Evolutionary conservation across 441 rosid genomes (phyloP), one percentile per base, ranked within the genome.

Genomic region (Syzygium malaccense): DNA sequence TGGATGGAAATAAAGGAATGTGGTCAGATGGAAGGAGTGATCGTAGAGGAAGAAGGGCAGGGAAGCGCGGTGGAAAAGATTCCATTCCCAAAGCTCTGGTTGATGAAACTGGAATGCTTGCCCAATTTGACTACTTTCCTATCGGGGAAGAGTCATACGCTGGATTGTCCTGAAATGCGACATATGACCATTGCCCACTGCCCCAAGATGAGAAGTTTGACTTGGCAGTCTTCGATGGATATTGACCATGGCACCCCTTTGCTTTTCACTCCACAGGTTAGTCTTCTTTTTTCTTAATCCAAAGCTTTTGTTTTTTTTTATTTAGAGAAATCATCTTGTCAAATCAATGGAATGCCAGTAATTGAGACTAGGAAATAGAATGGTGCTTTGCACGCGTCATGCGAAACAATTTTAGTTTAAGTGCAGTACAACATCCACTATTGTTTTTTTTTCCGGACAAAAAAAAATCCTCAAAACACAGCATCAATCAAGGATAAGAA

Each of bases 41-140:
- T 68, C 0, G 14, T 0, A 33, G 28, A 66, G 0, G 25, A 32
- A 18, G 45, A 66, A 8, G 7, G 45, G 4, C 13, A 1, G 0
- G 26, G 78, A 32, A 32, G 78, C 7, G 0, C 2, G 0, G 0
- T 18, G 78, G 78, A 18, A 7, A 0, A 32, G 7, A 66, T 17
- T 8, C 8, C 41, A 17, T 32, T 66, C 25, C 45, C 3, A 0
- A 18, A 32, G 1, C 71, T 62, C 4, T 0, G 0, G 2, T 0
- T 0, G 1, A 28, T 62, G 7, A 3, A n/a, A 15, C 8, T n/a
- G 1, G 13, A 66, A 18, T 2, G 45, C 25, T 17, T 66, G 78
- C 45, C 45, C 4, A 32, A 66, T 8, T 32, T 32, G 78, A 32
- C 14, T 66, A 2, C 3, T 66, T 66, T 66, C 1, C 14, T 32